Evolutionary conservation across 371 early-diverging fungal genomes (phyloP).

Genomic region (Synchytrium microbalum): DNA sequence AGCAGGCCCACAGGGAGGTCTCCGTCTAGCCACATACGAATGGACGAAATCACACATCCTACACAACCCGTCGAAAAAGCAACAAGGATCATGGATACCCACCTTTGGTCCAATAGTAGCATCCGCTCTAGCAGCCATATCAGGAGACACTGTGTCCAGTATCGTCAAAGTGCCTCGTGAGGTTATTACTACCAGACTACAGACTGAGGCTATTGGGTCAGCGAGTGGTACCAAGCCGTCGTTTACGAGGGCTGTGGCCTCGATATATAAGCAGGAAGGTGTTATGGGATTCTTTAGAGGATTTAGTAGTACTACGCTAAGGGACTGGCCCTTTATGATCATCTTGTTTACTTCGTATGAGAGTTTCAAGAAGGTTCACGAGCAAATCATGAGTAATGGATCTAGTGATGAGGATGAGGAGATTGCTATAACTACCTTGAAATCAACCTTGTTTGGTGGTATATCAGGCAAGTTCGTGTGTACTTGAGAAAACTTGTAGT

Average conservation of each 20-base stretch:
- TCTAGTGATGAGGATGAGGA: conserved; percentile 29
- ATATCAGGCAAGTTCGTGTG: no score
- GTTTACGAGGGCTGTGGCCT: conserved; percentile 34
- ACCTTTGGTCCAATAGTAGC: conserved; percentile 26
- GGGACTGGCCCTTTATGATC: conserved; percentile 76
- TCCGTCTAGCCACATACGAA: conserved; percentile 70
- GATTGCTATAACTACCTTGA: conserved; percentile 59
- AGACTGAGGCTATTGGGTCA: conserved; percentile 47
- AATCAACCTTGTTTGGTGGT: conserved; percentile 73
- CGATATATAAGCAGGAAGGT: conserved; percentile 57
- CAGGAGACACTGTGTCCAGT: conserved; percentile 67
- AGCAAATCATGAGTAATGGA: conserved; percentile 27
- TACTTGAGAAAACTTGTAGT: no score
- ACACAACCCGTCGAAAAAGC: conserved; percentile 25
- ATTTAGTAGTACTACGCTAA: conserved; percentile 63
- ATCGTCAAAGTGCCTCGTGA: conserved; percentile 79
- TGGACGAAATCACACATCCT: conserved; percentile 56
- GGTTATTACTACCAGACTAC: conserved; percentile 70
- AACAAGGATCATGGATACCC: conserved; percentile 36
- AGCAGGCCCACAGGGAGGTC: conserved; percentile 70
- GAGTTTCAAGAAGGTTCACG: conserved; percentile 66
- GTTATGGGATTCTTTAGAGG: conserved; percentile 65
- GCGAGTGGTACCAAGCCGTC: conserved; percentile 27
- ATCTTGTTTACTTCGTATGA: conserved; percentile 74
- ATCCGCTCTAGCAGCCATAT: conserved; percentile 63